Base-by-base conservation (phyloP, 2,329 filamentous ascomycete species). In the Diaporthe sp. region DNA sequence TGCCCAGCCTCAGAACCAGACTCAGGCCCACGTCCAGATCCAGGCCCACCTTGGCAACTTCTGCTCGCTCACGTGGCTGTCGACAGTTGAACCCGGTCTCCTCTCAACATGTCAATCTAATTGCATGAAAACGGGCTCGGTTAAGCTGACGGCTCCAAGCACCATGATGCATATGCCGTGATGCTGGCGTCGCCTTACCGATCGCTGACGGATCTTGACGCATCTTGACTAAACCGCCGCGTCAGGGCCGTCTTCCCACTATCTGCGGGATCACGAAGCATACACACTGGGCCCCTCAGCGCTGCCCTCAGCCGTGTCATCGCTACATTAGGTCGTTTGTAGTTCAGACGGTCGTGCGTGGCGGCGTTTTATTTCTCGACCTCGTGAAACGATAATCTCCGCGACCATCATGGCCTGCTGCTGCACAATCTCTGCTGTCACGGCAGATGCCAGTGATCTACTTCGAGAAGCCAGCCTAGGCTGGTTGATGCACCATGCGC, bases 341-440 rank as follows among this genome's bases (percentile, higher is more conserved):
- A 53, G 65, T 68, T 39, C 65, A 53, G 31, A 53, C 65, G 46
- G 46, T 13, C 65, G 19, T 39, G 65, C 65, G 46, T 51, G 46
- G 65, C 46, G 49, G 65, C 65, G 49, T 69, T 69, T 55, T 55
- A 69, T 69, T 69, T 39, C 49, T 69, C 65, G 49, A 55, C 65
- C 49, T 55, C 49, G 65, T 69, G 65, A 69, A 69, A 69, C 65
- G 46, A 69, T 69, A 69, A 69, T 69, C n/a, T 69, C 65, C 65
- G 65, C 49, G 12, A 31, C 34, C 25, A 55, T 42, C 34, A 55
- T 55, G 65, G 49, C 65, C 49, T 69, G 49, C 49, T 55, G 49
- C 49, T n/a, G 46, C 65, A 68, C 46, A 68, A 51, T 68, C 44
- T 51, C 46, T 39, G 31, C 65, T 68, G 65, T 68, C 46, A 42